These are phyloP conservation scores for Seiridium unicorne DNA, from an alignment of 2,329 filamentous ascomycete genomes.

Conservation along the genomic window DNA sequence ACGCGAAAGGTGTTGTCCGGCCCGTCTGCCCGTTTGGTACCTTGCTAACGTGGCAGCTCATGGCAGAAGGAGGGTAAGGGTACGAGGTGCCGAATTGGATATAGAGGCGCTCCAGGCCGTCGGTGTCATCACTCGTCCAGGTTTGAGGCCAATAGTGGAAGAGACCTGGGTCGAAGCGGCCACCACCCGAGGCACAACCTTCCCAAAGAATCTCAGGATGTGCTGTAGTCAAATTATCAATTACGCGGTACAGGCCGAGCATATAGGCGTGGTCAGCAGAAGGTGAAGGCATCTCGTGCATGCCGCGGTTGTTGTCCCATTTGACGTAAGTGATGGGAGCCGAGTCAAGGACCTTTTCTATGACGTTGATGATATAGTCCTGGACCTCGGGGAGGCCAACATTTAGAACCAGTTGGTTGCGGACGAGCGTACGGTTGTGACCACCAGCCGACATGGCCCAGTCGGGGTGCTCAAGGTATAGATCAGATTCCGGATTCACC, in stretches of 20 bases:
- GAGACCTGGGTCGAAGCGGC: constrained; percentile 62
- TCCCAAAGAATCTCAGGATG: constrained; percentile 66
- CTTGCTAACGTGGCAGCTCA: constrained; percentile 64
- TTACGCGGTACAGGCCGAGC: constrained; percentile 61
- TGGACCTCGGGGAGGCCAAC: constrained; percentile 60
- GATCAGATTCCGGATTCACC: constrained; percentile 60
- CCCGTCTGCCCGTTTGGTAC: constrained; percentile 58
- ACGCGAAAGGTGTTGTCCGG: constrained; percentile 54
- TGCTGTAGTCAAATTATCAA: constrained; percentile 55
- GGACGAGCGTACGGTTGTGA: constrained; percentile 53
- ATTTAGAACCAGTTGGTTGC: constrained; percentile 62
- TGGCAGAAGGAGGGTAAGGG: constrained; percentile 60
- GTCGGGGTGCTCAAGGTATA: constrained; percentile 62
- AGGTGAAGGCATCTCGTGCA: constrained; percentile 57
- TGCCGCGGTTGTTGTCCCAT: constrained; percentile 67
- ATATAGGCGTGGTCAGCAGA: constrained; percentile 58
- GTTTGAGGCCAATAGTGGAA: constrained; percentile 65
- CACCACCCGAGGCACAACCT: constrained; percentile 64
- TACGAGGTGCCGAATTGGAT: constrained; percentile 66
- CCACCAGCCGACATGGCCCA: constrained; percentile 59
- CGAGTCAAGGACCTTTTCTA: constrained; percentile 52
- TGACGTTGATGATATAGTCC: constrained; percentile 56
- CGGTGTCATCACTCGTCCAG: constrained; percentile 66
- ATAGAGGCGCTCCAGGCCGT: constrained; percentile 57
- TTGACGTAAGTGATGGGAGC: constrained; percentile 61